Evolutionary conservation across 2,329 filamentous ascomycete species (phyloP), one percentile per base, ranked within the genome.

Genomic region (Phaeosphaeria sp.): DNA sequence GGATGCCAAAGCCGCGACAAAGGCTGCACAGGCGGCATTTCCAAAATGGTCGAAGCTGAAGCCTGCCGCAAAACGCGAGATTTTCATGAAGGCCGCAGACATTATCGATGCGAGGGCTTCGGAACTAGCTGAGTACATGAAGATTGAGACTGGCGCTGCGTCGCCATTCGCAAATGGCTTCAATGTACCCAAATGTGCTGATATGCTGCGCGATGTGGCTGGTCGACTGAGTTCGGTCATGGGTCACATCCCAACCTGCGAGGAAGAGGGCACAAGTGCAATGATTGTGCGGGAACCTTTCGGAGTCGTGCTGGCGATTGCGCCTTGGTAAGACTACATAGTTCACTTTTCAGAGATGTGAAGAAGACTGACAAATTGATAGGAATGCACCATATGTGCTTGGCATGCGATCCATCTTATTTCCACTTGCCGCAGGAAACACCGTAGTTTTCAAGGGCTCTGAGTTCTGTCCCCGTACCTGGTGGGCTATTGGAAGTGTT

Each of bases 291-390:
- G 88, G 71, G 90, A 93, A 76, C 91, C 92, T 0, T 92, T 87
- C 66, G 92, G 92, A 1, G 91, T 95, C 7, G 83, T 93, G 17
- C 79, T 96, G 27, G 88, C 87, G 2, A 92, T 96, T 74, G 90
- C 90, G 2, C 91, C 92, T 10, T 96, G 92, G 92, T 93, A 81
- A 66, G 77, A n/a, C 5, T 46, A 18, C 4, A 39, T n/a, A 39
- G 36, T 3, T 13, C 3, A 39, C 17, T n/a, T n/a, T n/a, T 39
- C 36, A 5, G 15, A 39, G 2, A n/a, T 5, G 3, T 4, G 3
- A 17, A 42, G 30, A 5, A 15, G 9, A 30, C 58, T 54, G n/a
- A 52, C 2, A 15, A 18, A 10, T 17, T 7, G 20, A 6, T 39
- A 84, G 83, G 83, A 83, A 87, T 62, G 85, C 84, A 0, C 85